Evolutionary conservation across 805 yeast genomes (phyloP).

Genomic region (Saturnispora dispora): DNA sequence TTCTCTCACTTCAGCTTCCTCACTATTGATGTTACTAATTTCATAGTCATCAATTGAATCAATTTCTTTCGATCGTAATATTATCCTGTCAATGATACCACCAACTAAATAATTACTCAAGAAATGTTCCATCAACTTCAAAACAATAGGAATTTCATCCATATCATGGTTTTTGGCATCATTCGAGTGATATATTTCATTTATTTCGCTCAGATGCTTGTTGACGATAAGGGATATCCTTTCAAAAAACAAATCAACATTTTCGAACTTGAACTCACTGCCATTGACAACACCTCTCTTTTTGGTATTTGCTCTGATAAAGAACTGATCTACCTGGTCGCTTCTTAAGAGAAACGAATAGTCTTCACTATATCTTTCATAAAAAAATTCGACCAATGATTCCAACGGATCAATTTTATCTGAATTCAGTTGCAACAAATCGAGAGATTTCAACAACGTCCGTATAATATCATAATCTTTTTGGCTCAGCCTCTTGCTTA

Average conservation of each 20-base stretch:
- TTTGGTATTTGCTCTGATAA: conserved; percentile 10
- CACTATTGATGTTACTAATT: conserved; percentile 20
- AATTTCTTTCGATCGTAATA: conserved; percentile 28
- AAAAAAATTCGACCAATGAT: conserved; percentile 27
- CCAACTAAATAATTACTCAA: conserved; percentile 29
- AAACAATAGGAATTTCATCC: conserved; percentile 28
- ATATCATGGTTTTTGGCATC: conserved; percentile 9
- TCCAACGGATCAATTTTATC: conserved; percentile 28
- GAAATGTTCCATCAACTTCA: conserved; percentile 28
- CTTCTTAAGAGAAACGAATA: conserved; percentile 21
- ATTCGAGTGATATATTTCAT: conserved; percentile 15
- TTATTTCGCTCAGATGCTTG: conserved; percentile 24
- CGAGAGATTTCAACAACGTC: conserved; percentile 20
- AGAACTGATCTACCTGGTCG: conserved; percentile 16
- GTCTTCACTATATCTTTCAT: conserved; percentile 24
- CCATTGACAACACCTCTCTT: conserved; percentile 26
- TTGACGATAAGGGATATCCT: conserved; percentile 16
- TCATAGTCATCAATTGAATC: conserved; percentile 14
- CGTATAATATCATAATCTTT: conserved; percentile 34
- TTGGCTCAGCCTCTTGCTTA: conserved; percentile 47
- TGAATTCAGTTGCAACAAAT: conserved; percentile 19
- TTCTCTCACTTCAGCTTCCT: conserved; percentile 7
- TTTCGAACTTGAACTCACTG: conserved; percentile 17
- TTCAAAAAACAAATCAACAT: conserved; percentile 21
- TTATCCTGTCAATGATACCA: conserved; percentile 26